Evolutionary conservation across 75 land plant genomes (phyloP).

Genomic region (Sequoiadendron giganteum): DNA sequence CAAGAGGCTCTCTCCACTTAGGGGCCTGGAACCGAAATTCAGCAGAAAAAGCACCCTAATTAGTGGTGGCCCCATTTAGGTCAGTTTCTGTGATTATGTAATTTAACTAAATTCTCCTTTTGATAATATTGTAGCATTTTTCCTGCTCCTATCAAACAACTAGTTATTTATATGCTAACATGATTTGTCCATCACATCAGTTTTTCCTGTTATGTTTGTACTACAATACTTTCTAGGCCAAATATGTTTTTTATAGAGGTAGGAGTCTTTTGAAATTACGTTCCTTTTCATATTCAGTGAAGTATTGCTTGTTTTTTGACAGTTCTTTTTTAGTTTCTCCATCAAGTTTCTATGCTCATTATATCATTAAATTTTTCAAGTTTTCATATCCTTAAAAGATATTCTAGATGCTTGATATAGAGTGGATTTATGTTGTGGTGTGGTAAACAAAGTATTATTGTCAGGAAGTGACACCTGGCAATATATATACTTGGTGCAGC

Average conservation of each 20-base stretch:
- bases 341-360: background rate
- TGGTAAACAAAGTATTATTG: background rate
- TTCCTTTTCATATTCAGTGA: background rate
- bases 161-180: background rate
- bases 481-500: background rate
- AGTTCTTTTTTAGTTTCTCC: background rate
- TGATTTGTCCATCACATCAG: constrained; percentile 1
- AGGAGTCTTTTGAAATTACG: background rate
- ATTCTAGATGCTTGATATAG: background rate
- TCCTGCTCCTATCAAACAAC: constrained; percentile 31
- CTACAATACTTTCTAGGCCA: background rate
- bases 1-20: constrained; percentile 76
- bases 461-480: background rate
- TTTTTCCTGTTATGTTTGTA: constrained; percentile 3
- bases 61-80: constrained; percentile 93
- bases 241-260: background rate
- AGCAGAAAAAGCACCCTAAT: constrained; percentile 66
- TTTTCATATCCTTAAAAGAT: background rate
- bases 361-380: background rate
- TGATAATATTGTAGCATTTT: constrained; percentile 32
- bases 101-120: constrained; percentile 31
- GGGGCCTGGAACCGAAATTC: constrained; percentile 70
- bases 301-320: background rate
- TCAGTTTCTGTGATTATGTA: constrained; percentile 75
- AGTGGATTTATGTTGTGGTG: background rate